Evolutionary conservation across 139 green algal genomes (phyloP).

Genomic region (Tetradesmus lagerheimii): DNA sequence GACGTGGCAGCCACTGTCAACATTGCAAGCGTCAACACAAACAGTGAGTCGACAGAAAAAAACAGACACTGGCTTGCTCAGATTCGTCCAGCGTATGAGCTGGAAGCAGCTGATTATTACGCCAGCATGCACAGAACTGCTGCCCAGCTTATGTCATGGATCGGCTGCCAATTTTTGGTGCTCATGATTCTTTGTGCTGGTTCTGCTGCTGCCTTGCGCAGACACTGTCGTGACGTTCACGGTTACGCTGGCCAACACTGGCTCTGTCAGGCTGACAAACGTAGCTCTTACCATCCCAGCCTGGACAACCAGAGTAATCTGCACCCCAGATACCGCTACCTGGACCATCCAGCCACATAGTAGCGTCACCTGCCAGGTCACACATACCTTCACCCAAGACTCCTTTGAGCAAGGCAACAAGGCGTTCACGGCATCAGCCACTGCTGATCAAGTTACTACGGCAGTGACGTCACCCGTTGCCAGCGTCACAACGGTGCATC

Average conservation of each 20-base stretch:
- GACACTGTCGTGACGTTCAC: background rate
- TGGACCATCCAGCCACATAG: background rate
- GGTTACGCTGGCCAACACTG: background rate
- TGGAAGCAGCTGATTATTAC: too few relatives aligned
- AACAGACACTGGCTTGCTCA: too few relatives aligned
- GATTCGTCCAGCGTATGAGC: too few relatives aligned
- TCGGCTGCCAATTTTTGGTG: background rate
- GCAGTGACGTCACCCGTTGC: background rate
- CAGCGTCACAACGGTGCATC: background rate
- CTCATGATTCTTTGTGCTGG: background rate
- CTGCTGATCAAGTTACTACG: background rate
- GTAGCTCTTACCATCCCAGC: background rate
- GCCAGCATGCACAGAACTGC: too few relatives aligned
- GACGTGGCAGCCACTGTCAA: background rate
- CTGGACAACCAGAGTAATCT: background rate
- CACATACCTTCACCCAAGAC: background rate
- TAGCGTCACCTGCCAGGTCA: background rate
- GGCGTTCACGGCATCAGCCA: background rate
- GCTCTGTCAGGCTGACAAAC: background rate
- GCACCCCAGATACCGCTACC: background rate
- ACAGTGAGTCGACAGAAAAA: background rate
- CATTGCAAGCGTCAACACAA: background rate
- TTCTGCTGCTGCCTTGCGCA: background rate
- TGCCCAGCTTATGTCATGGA: too few relatives aligned
- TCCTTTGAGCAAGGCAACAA: background rate